Evolutionary conservation across 768 basidiomycete species (phyloP).

Genomic region (Clavulina sp.): DNA sequence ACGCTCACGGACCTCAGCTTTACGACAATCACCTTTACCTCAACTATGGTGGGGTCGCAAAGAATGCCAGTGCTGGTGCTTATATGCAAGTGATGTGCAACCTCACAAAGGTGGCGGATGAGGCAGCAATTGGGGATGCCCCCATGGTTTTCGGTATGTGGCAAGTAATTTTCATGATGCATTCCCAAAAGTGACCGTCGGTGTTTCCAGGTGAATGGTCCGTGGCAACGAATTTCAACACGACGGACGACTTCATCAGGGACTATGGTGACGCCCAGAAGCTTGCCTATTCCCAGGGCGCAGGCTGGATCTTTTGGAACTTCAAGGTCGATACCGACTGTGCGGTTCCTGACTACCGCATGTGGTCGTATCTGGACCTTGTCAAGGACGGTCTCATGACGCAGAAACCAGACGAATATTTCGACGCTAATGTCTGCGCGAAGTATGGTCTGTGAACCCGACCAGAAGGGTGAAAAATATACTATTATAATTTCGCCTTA

Average conservation of each 20-base stretch:
- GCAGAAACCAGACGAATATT: neutral
- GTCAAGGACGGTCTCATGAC: constrained; percentile 1
- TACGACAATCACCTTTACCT: constrained; percentile 75
- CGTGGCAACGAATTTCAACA: neutral
- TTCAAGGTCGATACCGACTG: neutral
- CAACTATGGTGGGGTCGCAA: constrained; percentile 22
- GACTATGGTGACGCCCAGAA: constrained; percentile 4
- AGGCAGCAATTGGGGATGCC: neutral
- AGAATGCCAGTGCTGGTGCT: neutral
- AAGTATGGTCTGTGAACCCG: no score
- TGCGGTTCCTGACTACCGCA: no score
- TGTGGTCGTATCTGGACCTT: constrained; percentile 2
- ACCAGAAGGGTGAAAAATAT: no score
- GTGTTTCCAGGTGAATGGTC: neutral
- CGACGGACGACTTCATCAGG: neutral
- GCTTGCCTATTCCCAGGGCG: neutral
- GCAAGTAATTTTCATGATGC: no score
- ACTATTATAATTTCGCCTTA: no score
- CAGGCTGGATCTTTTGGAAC: constrained; percentile 5
- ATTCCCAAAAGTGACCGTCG: no score
- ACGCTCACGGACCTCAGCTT: constrained; percentile 44
- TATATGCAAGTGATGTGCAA: neutral
- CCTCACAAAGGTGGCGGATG: neutral
- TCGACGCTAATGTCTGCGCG: constrained; percentile 3
- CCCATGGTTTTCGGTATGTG: no score